A percentile compares a stretch with the other conserved stretches of the same genome.
Conservation (phyloP, 78 protist genomes). For the Tieghemostelium lacteum region DNA sequence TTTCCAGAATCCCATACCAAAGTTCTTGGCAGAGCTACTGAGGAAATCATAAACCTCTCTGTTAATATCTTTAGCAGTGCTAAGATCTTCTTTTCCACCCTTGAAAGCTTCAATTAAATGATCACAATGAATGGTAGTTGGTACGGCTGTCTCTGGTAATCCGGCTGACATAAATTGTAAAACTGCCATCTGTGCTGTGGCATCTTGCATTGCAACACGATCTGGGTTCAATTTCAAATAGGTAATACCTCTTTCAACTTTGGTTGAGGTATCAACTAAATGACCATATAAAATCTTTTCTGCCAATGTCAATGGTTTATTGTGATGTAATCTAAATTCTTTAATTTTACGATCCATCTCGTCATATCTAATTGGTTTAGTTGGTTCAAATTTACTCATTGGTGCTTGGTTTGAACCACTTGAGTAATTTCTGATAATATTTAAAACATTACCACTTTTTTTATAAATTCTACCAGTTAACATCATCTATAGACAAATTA, state of each 20-base stretch:
- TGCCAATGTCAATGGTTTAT: conserved; percentile 92
- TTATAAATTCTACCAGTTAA: too few relatives aligned
- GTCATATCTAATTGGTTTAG: conserved; percentile 36
- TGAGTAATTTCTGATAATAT: too few relatives aligned
- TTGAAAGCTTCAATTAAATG: conserved; percentile 93
- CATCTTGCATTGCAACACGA: conserved; percentile 92
- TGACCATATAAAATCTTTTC: conserved; percentile 95
- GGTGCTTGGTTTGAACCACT: too few relatives aligned
- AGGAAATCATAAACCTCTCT: conserved; percentile 96
- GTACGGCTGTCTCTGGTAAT: conserved; percentile 93
- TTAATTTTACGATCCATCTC: conserved; percentile 44
- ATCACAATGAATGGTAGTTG: conserved; percentile 97
- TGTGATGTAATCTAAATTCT: conserved; percentile 62
- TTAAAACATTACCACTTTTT: too few relatives aligned
- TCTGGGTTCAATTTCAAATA: conserved; percentile 95
- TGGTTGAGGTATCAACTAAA: conserved; percentile 89
- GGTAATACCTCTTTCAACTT: conserved; percentile 87
- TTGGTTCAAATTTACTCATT: conserved; percentile 78
- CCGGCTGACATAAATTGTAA: conserved; percentile 96
- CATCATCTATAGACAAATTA: too few relatives aligned
- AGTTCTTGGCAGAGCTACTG: conserved; percentile 77
- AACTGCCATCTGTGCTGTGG: conserved; percentile 97
- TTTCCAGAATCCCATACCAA: conserved; percentile 96
- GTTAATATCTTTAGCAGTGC: conserved; percentile 83
- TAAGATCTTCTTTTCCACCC: conserved; percentile 89